Base-by-base conservation (phyloP, 768 basidiomycete species). In the Chalciporus chontae region DNA sequence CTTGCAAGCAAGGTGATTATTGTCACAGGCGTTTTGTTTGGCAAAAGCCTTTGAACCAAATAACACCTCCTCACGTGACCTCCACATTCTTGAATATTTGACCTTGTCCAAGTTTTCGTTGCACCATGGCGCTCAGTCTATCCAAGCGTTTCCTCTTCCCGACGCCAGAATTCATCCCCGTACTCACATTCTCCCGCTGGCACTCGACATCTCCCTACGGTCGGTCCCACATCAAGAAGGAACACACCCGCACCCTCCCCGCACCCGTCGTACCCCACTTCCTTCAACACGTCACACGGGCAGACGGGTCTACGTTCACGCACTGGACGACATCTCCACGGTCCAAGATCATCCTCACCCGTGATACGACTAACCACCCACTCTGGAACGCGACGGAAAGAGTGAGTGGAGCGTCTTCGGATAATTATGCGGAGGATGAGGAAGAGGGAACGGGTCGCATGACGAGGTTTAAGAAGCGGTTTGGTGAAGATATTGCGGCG, bases 271-370 rank as follows among this genome's bases (percentile, higher is more conserved):
- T 93, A 2, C 89, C 90, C 29, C 86, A 86, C 55, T 95, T 86
- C 68, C 86, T 90, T 3, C 91, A 94, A 68, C 80, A 77, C 55
- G 87, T 95, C 52, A 78, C 90, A 50, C 84, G 89, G 57, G 84
- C 91, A 0, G 94, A 95, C 71, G 93, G 94, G 10, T 87, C 89
- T 23, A 89, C 87, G 1, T 92, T 90, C 66, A 83, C 80, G 5
- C 89, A 94, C 58, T 88, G 86, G 79, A 90, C 88, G 11, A 94
- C 93, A 1, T 91, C 92, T 0, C 93, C 94, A 0, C 84, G 83
- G 6, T 84, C 86, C 4, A 67, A 80, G 32, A 78, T 91, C 40
- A 80, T 84, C 32, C 75, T 94, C 41, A 89, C 92, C 17, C 83
- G 92, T 37, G 93, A 95, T 60, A 84, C 89, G 43, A 90, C 88